Evolutionary conservation across 495 filamentous ascomycete species (phyloP), one percentile per base, ranked within the genome.

Genomic region (Aspergillus kassunensis): DNA sequence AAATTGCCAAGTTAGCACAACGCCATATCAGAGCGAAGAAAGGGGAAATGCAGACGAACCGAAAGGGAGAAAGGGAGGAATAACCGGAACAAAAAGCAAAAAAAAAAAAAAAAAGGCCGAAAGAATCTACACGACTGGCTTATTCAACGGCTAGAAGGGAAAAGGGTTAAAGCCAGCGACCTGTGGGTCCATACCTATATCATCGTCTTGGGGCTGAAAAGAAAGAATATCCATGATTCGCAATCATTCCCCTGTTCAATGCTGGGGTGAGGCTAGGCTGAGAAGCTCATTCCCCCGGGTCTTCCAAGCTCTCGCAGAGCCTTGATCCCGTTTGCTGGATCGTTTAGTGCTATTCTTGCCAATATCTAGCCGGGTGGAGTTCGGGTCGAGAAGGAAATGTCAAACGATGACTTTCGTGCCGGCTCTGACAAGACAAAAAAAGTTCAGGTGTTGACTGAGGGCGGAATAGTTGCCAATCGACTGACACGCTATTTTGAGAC

Each of bases 301-400:
- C 34, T 49, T n/a, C 34, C 45, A 46, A 35, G 44, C 44, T 46
- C 44, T 13, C n/a, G 23, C 18, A 45, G 9, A 35, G 44, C 30
- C 57, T 59, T 56, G 57, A 53, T 52, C 43, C 34, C 43, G 49
- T 44, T 44, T 36, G 30, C 49, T 52, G 44, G 44, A 25, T 21
- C 6, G 15, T 35, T 46, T 46, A 46, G 44, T 31, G 44, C 19
- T 21, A 31, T 46, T 46, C 44, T 33, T 15, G 9, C 30, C 44
- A 46, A 35, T 46, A 24, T 35, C 44, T 31, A 33, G 44, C 44
- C 9, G 18, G 29, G 39, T 46, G 44, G 44, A 34, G 44, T 23
- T 46, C 44, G 44, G 30, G 19, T 35, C 44, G 10, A 34, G 18
- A 46, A 46, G 44, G 44, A 46, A 46, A 19, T 46, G 30, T 18